Base-by-base conservation (phyloP, 352 stramenopile species). In the Pilasporangium apinafurcum region DNA sequence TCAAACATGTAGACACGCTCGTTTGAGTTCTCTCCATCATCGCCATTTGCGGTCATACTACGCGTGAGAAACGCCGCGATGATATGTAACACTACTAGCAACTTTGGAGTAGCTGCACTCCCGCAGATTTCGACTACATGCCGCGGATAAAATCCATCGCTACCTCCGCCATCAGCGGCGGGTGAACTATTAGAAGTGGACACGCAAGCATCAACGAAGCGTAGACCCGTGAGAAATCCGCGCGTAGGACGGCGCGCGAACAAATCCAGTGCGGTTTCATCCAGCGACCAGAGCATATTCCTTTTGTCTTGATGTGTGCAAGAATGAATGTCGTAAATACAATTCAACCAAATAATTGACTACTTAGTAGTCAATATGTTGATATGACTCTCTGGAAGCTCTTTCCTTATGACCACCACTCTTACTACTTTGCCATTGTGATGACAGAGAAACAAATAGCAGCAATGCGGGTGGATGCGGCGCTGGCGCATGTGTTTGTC, bases 181-280 rank as follows among this genome's bases (percentile, higher is more conserved):
- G 0, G n/a, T 22, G n/a, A 27, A 44, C 5, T 22, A 17, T 8
- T 16, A 21, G 33, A 25, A 8, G 52, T 37, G 12, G 39, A 31
- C 16, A 35, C 49, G 25, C 70, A 67, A 2, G 65, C 55, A 18
- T 89, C 76, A 14, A 86, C 32, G 43, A 82, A 89, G 22, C 25
- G 16, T 44, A 89, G 14, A 1, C 67, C 62, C 2, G 73, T 84
- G 51, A 42, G 54, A 57, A 89, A 89, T 26, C 68, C 65, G 39
- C 51, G 60, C 43, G 52, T 58, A 0, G 63, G 65, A 8, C 59
- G 68, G 20, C 77, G 68, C 39, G 71, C 77, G 48, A 89, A 82
- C 47, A 89, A 53, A 51, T 89, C 77, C 32, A 89, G 66, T 49
- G 73, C 77, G 12, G 73, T 88, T 59, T 85, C 75, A 51, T 85